Conservation (phyloP, 202 grass and related monocot genomes). For the Hordeum pubiflorum region DNA sequence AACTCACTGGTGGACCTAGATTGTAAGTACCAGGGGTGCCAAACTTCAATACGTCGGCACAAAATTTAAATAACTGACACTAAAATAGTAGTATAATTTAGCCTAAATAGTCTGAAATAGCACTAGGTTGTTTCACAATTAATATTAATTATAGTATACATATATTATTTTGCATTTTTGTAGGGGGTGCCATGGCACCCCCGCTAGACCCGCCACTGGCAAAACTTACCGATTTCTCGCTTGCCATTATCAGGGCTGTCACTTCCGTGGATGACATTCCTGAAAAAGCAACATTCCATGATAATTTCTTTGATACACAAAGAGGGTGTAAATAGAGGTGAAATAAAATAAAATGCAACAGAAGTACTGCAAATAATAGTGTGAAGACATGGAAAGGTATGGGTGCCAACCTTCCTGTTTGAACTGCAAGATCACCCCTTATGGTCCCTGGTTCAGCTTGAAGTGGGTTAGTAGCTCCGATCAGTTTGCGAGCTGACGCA, state of each 20-base stretch:
- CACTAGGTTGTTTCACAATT: too few relatives aligned
- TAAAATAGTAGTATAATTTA: too few relatives aligned
- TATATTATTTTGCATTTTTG: too few relatives aligned
- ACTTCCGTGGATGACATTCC: slow-evolving; percentile 97
- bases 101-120: too few relatives aligned
- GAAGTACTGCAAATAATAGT: background rate
- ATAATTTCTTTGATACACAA: background rate
- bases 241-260: slow-evolving; percentile 91
- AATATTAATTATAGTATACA: too few relatives aligned
- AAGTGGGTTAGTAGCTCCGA: slow-evolving; percentile 91
- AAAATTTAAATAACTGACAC: too few relatives aligned
- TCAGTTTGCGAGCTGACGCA: slow-evolving; percentile 87
- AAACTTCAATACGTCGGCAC: too few relatives aligned
- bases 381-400: background rate
- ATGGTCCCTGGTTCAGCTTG: slow-evolving; percentile 97
- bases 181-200: too few relatives aligned
- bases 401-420: slow-evolving; percentile 70
- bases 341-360: background rate
- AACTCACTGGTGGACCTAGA: slow-evolving; percentile 22
- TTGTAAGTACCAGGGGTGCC: too few relatives aligned
- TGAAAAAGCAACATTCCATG: slow-evolving; percentile 35
- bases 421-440: slow-evolving; percentile 89
- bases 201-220: background rate
- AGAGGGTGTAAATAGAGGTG: background rate
- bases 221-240: slow-evolving; percentile 62